Percentiles rank a stretch among this genome's conserved stretches.
Evolutionary conservation across 2,329 filamentous ascomycete genomes (phyloP).

Genomic region (Elsinoe fawcettii): DNA sequence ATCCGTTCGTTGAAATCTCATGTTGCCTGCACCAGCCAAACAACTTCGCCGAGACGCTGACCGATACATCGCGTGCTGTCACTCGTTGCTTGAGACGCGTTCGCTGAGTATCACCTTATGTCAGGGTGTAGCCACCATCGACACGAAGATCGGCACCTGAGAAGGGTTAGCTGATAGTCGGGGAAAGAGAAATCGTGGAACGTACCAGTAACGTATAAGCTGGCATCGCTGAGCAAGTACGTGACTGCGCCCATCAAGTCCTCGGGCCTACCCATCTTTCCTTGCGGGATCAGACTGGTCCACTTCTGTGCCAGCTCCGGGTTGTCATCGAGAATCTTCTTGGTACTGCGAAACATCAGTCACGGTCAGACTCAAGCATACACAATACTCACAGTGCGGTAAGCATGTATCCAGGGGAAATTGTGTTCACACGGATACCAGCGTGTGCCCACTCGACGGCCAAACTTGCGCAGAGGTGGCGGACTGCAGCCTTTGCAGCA

Average conservation of each 20-base stretch:
- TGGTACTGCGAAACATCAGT: conserved; percentile 51
- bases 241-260: conserved; percentile 91
- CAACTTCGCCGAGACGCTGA: background rate
- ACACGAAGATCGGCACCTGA: conserved; percentile 34
- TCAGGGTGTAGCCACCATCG: conserved; percentile 38
- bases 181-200: background rate
- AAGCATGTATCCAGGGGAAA: conserved; percentile 92
- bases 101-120: conserved; percentile 21
- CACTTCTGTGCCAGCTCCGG: conserved; percentile 83
- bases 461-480: conserved; percentile 77
- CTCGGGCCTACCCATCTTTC: conserved; percentile 82
- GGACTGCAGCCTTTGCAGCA: conserved; percentile 82
- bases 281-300: conserved; percentile 85
- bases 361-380: background rate
- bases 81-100: background rate
- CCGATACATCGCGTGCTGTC: background rate
- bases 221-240: conserved; percentile 75
- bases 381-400: conserved; percentile 67
- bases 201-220: conserved; percentile 57
- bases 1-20: background rate
- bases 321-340: conserved; percentile 91
- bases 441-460: conserved; percentile 89
- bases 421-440: conserved; percentile 88
- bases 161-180: background rate
- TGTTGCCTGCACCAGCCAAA: background rate